Conservation (phyloP, 2,329 filamentous ascomycete species). For the Phaeoacremonium minimum region DNA sequence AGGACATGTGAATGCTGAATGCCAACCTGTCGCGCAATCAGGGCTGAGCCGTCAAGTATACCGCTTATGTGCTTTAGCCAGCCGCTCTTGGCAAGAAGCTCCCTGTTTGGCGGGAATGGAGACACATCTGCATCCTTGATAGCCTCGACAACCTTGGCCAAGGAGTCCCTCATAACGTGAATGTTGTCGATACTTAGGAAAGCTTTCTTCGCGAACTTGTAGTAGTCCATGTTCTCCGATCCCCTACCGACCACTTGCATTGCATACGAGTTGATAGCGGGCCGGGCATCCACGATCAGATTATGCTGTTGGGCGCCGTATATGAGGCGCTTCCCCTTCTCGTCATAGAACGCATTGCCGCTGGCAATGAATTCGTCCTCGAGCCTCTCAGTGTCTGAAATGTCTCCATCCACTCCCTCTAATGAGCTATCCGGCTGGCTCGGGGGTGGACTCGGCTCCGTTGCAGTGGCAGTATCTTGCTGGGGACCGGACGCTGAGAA, state of each 20-base stretch:
- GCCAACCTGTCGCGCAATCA: slow-evolving; percentile 84
- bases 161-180: slow-evolving; percentile 91
- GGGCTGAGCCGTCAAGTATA: slow-evolving; percentile 76
- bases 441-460: slow-evolving; percentile 33
- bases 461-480: slow-evolving; percentile 28
- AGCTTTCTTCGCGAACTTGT: slow-evolving; percentile 84
- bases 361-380: slow-evolving; percentile 64
- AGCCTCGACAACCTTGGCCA: slow-evolving; percentile 82
- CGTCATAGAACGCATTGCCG: slow-evolving; percentile 46
- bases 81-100: slow-evolving; percentile 74
- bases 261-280: slow-evolving; percentile 87
- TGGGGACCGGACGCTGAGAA: slow-evolving; percentile 66
- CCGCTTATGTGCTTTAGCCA: slow-evolving; percentile 89
- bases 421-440: slow-evolving; percentile 47
- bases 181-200: slow-evolving; percentile 98
- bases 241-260: slow-evolving; percentile 93
- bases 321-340: slow-evolving; percentile 60
- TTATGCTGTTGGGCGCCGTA: slow-evolving; percentile 94
- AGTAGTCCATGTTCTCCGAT: slow-evolving; percentile 97
- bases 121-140: slow-evolving; percentile 91
- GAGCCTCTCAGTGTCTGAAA: slow-evolving; percentile 58
- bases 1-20: slow-evolving; percentile 91
- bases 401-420: slow-evolving; percentile 38
- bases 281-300: slow-evolving; percentile 91
- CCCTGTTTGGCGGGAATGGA: slow-evolving; percentile 74